These are phyloP conservation scores for Triglochin maritima DNA, from an alignment of 106 monocot genomes.

Conservation along the genomic window DNA sequence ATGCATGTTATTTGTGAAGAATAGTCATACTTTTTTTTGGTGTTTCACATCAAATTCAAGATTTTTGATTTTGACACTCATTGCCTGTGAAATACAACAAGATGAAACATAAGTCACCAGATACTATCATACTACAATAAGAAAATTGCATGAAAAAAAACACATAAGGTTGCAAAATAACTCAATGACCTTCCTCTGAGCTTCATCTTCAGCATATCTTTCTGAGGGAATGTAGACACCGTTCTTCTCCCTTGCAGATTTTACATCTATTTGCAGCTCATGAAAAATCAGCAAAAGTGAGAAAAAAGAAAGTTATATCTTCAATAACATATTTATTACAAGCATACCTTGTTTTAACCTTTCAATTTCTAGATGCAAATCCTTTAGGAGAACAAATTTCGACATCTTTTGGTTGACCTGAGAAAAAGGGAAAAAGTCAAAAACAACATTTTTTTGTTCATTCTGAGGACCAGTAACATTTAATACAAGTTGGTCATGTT, in stretches of 20 bases:
- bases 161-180: no score
- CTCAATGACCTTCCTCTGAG: constrained; percentile 53
- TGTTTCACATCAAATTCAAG: constrained; percentile 31
- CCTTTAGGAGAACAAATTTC: constrained; percentile 61
- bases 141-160: neutral
- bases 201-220: constrained; percentile 53
- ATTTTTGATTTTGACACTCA: constrained; percentile 39
- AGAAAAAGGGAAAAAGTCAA: constrained; percentile 1
- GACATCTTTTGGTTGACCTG: constrained; percentile 61
- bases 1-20: neutral
- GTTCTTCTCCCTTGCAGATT: constrained; percentile 80
- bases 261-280: constrained; percentile 45
- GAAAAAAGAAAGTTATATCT: neutral
- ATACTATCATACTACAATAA: neutral
- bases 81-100: constrained; percentile 17
- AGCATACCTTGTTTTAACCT: constrained; percentile 62
- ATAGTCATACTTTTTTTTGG: constrained; percentile 27
- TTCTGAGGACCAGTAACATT: neutral
- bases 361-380: constrained; percentile 59
- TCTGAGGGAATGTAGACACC: constrained; percentile 67
- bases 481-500: neutral
- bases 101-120: neutral
- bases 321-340: neutral
- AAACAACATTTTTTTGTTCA: neutral
- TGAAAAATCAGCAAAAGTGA: neutral